A percentile compares a stretch with the other conserved stretches of the same genome.
Conservation (phyloP, 352 stramenopile species). For the Phytophthora tubulina region DNA sequence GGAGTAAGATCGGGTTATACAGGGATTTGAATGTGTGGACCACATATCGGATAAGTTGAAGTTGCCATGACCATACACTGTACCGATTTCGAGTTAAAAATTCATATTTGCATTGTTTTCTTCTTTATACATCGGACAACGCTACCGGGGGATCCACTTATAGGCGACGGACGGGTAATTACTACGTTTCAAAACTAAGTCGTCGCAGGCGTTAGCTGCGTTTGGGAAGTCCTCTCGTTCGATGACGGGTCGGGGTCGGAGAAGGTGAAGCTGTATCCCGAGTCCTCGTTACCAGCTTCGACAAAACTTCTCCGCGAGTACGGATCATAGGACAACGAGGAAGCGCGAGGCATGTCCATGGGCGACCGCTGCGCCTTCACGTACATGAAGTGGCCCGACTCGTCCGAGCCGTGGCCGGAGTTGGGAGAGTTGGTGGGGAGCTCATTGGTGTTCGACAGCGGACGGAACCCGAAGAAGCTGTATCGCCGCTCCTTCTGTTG, state of each 20-base stretch:
- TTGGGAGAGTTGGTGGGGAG: conserved; percentile 49
- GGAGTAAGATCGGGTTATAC: conserved; percentile 6
- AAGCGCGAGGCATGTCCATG: conserved; percentile 43
- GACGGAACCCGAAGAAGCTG: conserved; percentile 54
- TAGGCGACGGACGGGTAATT: not conserved
- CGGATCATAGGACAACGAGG: conserved; percentile 67
- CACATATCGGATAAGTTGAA: conserved; percentile 29
- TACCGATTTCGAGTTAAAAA: not conserved
- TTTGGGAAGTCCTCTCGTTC: conserved; percentile 19
- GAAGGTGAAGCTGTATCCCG: conserved; percentile 54
- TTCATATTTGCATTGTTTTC: conserved; percentile 23
- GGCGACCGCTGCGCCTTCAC: conserved; percentile 55
- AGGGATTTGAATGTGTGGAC: conserved; percentile 10
- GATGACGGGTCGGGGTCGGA: conserved; percentile 38
- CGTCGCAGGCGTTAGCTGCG: conserved; percentile 27
- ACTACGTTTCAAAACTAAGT: conserved; percentile 29
- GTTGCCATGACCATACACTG: not conserved
- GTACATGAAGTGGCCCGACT: conserved; percentile 64
- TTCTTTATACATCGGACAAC: conserved; percentile 24
- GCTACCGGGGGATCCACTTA: conserved; percentile 4
- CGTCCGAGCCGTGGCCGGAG: conserved; percentile 46
- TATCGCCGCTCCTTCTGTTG: conserved; percentile 35
- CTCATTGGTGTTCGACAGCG: conserved; percentile 52
- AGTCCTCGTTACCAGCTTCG: conserved; percentile 38
- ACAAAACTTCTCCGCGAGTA: conserved; percentile 54